phyloP scores from a whole-genome alignment of 768 basidiomycete genomes.

The Psilocybe cyanescens region DNA sequence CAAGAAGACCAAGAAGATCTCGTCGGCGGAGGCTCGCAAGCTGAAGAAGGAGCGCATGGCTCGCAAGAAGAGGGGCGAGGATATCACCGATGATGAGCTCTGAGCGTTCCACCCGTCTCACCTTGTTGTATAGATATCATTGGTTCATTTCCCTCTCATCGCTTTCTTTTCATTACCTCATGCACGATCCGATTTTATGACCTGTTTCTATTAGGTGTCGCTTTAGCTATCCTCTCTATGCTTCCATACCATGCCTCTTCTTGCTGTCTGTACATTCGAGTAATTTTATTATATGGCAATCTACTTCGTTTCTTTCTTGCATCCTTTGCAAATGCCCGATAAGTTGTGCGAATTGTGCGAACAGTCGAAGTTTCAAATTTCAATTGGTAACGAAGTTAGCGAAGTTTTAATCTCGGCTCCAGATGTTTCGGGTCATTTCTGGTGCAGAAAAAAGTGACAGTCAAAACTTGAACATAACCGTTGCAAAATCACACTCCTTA shows the following conservation, averaged over 20 bases:
- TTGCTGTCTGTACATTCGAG: conserved; percentile 26
- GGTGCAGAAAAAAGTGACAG: too few relatives aligned
- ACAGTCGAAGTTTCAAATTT: background rate
- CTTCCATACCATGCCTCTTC: conserved; percentile 17
- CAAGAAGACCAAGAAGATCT: conserved; percentile 88
- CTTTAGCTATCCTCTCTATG: conserved; percentile 14
- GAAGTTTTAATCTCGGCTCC: too few relatives aligned
- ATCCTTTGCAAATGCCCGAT: background rate
- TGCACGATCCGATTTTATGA: conserved; percentile 21
- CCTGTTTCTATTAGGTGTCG: conserved; percentile 26
- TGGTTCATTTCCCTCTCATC: conserved; percentile 10
- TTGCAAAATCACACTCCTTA: too few relatives aligned
- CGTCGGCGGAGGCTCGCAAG: conserved; percentile 84
- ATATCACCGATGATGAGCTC: conserved; percentile 69
- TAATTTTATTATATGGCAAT: conserved; percentile 27
- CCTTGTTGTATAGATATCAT: conserved; percentile 18
- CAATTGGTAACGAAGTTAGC: too few relatives aligned
- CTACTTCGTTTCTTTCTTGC: conserved; percentile 19
- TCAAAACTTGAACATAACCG: too few relatives aligned
- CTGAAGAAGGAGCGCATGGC: conserved; percentile 97
- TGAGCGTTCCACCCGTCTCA: conserved; percentile 30
- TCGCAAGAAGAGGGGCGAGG: conserved; percentile 85
- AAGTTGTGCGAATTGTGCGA: background rate
- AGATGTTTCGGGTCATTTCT: too few relatives aligned
- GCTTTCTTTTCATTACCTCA: conserved; percentile 14